A percentile compares a stretch with the other conserved stretches of the same genome.
Conservation (phyloP, 345 rosid species). For the Citrus glauca region DNA sequence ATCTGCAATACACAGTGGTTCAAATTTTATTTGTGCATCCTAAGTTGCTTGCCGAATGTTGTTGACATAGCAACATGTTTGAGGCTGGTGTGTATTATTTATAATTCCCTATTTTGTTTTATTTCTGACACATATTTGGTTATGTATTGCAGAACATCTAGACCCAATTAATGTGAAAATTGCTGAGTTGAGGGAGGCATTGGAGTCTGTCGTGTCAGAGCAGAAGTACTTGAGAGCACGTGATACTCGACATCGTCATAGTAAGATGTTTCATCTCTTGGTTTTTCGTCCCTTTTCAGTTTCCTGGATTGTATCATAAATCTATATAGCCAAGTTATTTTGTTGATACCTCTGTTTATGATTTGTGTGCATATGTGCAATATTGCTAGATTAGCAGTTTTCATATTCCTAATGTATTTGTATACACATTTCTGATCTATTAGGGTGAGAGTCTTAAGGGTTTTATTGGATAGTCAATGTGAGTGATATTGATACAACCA, state of each 20-base stretch:
- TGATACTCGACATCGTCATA: conserved; percentile 84
- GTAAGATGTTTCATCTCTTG: conserved; percentile 43
- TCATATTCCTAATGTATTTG: neutral
- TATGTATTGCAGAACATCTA: conserved; percentile 64
- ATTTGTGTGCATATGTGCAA: neutral
- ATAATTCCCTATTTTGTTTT: neutral
- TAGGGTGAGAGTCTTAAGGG: neutral
- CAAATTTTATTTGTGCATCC: neutral
- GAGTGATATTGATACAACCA: neutral
- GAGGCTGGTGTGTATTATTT: neutral
- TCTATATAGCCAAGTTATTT: neutral
- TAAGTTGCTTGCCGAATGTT: neutral
- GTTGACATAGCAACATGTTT: neutral
- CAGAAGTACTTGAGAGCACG: conserved; percentile 96
- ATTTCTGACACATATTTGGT: neutral
- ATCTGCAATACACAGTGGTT: neutral
- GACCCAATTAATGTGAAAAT: conserved; percentile 93
- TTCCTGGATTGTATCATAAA: neutral
- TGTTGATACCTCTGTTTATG: neutral
- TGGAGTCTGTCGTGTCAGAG: conserved; percentile 87
- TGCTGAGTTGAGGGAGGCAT: conserved; percentile 89
- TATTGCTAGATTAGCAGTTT: neutral
- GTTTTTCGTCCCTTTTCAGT: neutral
- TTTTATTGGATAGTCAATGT: neutral
- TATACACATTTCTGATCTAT: neutral